Percentiles rank a stretch among this genome's conserved stretches.
phyloP scores from a whole-genome alignment of 306 rosid genomes.

The Vigna radiata region DNA sequence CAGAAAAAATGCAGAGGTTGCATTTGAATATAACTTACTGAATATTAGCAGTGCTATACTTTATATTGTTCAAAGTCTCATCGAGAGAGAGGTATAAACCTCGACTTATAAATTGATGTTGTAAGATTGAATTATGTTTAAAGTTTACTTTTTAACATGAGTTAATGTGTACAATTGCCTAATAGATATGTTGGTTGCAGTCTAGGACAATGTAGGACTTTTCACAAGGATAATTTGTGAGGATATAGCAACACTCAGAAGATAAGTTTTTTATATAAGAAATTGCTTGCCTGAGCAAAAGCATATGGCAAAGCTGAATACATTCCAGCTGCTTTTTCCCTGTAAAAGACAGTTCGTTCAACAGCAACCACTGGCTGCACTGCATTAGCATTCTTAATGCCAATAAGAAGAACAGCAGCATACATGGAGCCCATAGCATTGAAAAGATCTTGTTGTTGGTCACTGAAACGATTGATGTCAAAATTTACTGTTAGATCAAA shows the following conservation, averaged over 20 bases:
- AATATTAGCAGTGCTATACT: background rate
- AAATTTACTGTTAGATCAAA: conserved; percentile 32
- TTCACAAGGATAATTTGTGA: background rate
- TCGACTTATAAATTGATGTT: too few relatives aligned
- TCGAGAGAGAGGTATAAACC: too few relatives aligned
- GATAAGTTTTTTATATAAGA: background rate
- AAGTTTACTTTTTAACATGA: too few relatives aligned
- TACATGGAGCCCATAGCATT: conserved; percentile 75
- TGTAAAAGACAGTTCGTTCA: conserved; percentile 65
- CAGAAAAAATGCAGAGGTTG: conserved; percentile 9
- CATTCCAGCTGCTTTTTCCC: conserved; percentile 74
- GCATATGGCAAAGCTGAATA: conserved; percentile 70
- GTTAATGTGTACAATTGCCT: background rate
- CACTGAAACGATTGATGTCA: conserved; percentile 40
- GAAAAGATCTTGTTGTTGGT: conserved; percentile 54
- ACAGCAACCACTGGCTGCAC: conserved; percentile 63
- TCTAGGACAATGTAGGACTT: background rate
- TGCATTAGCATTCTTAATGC: conserved; percentile 53
- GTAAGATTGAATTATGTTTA: too few relatives aligned
- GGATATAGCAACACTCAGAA: background rate
- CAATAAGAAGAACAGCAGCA: conserved; percentile 66
- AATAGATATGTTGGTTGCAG: background rate
- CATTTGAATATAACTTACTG: background rate
- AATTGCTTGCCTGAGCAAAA: conserved; percentile 60
- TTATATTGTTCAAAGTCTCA: background rate